Base-by-base conservation (phyloP, 106 monocot species). In the Dioscorea dumetorum region DNA sequence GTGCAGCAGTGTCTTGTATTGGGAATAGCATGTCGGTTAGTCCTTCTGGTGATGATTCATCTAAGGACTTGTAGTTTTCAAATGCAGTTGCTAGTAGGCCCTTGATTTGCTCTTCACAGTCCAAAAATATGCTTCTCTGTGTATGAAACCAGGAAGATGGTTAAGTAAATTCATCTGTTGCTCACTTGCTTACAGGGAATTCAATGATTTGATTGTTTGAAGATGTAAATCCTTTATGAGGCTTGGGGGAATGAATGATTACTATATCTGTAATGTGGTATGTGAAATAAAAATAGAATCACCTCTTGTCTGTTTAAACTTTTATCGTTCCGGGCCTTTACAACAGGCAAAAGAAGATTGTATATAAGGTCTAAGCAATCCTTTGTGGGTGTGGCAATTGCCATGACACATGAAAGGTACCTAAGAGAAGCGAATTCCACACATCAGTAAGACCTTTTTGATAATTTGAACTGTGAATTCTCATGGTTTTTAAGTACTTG, bases 231-330 rank as follows among this genome's bases (percentile, higher is more conserved):
- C 41, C 41, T n/a, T 41, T 3, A 10, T 41, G 41, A 41, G 2
- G 41, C 41, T 41, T 3, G 41, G 10, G 41, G 9, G 41, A 41
- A 41, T 41, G 6, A 41, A 41, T 41, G 41, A 41, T 41, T 41
- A 6, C 10, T 0, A 41, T 41, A 41, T 8, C 41, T 41, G 41
- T 10, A 41, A 41, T 41, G 5, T 41, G 41, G 41, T 41, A 54
- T 54, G 5, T 19, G 54, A 18, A 54, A 54, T 16, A 13, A 17
- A 63, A 56, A 10, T 19, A 67, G 41, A 41, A 61, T 32, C 80
- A 99, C 92, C 97, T 99, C 97, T 77, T 99, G 97, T 58, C 88
- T 86, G 7, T 84, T 92, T 14, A 99, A 76, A 68, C 58, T 76
- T 57, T 70, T 91, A 71, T 76, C 88, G 70, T 28, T 76, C 17